Evolutionary conservation across 768 basidiomycete genomes (phyloP).

Genomic region (Xanthoconium stramineum): DNA sequence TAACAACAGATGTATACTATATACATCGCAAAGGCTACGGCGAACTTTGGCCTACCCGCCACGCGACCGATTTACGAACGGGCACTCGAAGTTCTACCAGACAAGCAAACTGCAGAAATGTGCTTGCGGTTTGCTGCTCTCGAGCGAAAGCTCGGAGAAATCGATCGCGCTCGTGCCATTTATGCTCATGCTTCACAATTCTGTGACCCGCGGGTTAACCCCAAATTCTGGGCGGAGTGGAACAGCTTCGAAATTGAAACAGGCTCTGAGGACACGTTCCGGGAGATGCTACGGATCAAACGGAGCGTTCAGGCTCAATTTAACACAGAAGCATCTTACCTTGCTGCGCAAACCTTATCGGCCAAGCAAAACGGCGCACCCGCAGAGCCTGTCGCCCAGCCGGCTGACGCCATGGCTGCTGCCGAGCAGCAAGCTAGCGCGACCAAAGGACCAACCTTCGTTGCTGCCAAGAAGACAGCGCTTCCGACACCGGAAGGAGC

Average conservation of each 20-base stretch:
- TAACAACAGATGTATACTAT: conserved; percentile 82
- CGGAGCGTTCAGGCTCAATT: conserved; percentile 98
- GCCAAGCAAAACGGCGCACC: conserved; percentile 54
- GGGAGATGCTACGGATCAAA: conserved; percentile 93
- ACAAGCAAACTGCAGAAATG: conserved; percentile 95
- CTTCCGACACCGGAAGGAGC: conserved; percentile 38
- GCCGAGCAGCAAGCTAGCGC: conserved; percentile 64
- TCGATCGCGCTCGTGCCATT: conserved; percentile 93
- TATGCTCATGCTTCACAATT: conserved; percentile 98
- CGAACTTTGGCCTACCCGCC: conserved; percentile 93
- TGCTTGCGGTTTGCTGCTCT: conserved; percentile 93
- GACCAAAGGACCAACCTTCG: conserved; percentile 66
- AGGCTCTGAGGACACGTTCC: conserved; percentile 97
- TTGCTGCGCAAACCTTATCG: conserved; percentile 85
- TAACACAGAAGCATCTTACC: conserved; percentile 93
- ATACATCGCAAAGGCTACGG: conserved; percentile 96
- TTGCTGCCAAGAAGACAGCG: conserved; percentile 65
- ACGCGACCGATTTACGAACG: conserved; percentile 96
- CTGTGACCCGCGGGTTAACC: conserved; percentile 91
- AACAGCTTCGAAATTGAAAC: conserved; percentile 98
- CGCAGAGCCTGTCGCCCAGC: conserved; percentile 40
- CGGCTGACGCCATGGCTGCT: conserved; percentile 83
- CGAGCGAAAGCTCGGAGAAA: conserved; percentile 97
- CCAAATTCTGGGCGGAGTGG: conserved; percentile 97
- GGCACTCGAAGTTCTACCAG: conserved; percentile 89